Evolutionary conservation across 768 basidiomycete species (phyloP), one percentile per base, ranked within the genome.

Genomic region (Suillus subaureus): DNA sequence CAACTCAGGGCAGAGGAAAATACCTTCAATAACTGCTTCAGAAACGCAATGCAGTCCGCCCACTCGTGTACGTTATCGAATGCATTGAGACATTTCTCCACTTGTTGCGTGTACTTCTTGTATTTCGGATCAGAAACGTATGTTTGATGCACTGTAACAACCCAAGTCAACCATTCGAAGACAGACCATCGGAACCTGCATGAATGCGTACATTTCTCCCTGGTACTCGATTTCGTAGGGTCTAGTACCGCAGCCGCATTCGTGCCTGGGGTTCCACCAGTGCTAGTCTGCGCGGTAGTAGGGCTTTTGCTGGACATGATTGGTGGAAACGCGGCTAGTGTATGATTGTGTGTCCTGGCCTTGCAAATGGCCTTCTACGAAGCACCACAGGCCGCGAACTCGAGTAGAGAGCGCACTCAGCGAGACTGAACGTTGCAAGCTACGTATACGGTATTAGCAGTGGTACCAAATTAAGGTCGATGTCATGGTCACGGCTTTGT

Each of bases 41-140:
- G 78, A 79, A 99, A 99, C 47, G 96, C 91, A 74, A 97, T 99
- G 76, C 96, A 99, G 80, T 99, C 97, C 66, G 97, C 96, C 97
- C 97, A 99, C 80, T 99, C 97, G 64, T 97, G 94, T 65, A 97
- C 94, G 72, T 89, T 93, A 73, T 97, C 96, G 73, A 99, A 99
- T 2, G 94, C 90, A 67, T 89, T 91, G 56, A 99, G 83, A 70
- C 93, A 94, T 79, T 91, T 91, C 75, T 99, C 97, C 57, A 99
- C 93, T 71, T 94, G 92, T 63, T 91, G 89, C 0, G 89, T 83
- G 79, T 95, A 98, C 79, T 97, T 97, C 82, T 93, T 94, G 81
- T 89, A 97, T 76, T 96, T 96, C 16, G 94, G 92, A 81, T 99
- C 96, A 11, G 89, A 86, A 33, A 87, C 84, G 71, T 88, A 88